These are phyloP conservation scores for Plasmopara viticola DNA, from an alignment of 352 stramenopile genomes.

Conservation along the genomic window DNA sequence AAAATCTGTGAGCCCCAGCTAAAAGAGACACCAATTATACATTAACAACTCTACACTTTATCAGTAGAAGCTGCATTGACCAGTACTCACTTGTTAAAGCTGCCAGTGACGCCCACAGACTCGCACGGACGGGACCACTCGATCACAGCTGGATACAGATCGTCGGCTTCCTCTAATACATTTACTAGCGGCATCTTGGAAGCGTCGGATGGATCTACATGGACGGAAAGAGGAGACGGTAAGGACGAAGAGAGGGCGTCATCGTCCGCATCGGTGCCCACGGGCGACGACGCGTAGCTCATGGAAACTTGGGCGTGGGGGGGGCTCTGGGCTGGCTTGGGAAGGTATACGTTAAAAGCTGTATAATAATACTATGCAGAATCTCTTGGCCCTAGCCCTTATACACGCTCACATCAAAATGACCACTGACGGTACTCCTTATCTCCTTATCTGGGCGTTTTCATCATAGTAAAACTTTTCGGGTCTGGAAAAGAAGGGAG, in stretches of 20 bases:
- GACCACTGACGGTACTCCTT: no score
- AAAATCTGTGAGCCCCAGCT: conserved; percentile 78
- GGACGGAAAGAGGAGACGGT: conserved; percentile 2
- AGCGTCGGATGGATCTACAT: conserved; percentile 1
- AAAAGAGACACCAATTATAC: not conserved
- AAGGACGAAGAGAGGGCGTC: conserved; percentile 8
- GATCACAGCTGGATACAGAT: conserved; percentile 51
- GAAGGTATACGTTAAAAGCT: not conserved
- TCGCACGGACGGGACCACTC: conserved; percentile 51
- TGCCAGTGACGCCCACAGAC: conserved; percentile 64
- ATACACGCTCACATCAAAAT: no score
- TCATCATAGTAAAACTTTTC: no score
- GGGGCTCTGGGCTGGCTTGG: not conserved
- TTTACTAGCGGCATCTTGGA: conserved; percentile 19
- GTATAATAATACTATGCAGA: not conserved
- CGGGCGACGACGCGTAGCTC: conserved; percentile 9
- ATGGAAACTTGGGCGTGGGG: conserved; percentile 12
- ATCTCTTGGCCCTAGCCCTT: no score
- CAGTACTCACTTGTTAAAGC: conserved; percentile 69
- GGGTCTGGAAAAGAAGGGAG: no score
- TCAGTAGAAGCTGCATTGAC: no score
- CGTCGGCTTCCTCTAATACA: conserved; percentile 38
- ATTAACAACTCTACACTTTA: no score
- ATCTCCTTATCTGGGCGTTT: no score
- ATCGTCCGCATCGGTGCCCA: conserved; percentile 1